A percentile compares a stretch with the other conserved stretches of the same genome.
These are phyloP conservation scores for Lactifluus echinatus DNA, from an alignment of 768 basidiomycete genomes.

Conservation along the genomic window DNA sequence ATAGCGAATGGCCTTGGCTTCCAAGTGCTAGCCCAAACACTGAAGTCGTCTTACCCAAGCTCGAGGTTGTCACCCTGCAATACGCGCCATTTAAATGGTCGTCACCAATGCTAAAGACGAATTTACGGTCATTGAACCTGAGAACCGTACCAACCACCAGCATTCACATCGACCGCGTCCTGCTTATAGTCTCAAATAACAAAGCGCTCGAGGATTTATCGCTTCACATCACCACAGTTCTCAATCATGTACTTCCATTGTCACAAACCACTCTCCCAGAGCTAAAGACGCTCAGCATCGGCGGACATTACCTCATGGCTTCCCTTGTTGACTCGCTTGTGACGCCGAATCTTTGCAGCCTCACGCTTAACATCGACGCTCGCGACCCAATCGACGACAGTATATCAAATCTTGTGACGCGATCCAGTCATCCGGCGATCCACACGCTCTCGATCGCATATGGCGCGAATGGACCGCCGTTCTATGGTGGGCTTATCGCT, in stretches of 20 bases:
- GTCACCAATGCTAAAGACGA: conserved; percentile 58
- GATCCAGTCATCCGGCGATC: conserved; percentile 51
- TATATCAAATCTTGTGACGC: conserved; percentile 49
- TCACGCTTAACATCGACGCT: conserved; percentile 62
- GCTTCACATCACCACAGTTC: conserved; percentile 53
- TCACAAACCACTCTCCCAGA: conserved; percentile 42
- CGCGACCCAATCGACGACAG: conserved; percentile 70
- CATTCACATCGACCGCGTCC: conserved; percentile 57
- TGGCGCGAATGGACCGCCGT: conserved; percentile 31
- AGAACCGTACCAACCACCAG: conserved; percentile 56
- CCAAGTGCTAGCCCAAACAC: conserved; percentile 39
- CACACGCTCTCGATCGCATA: conserved; percentile 57
- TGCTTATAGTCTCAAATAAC: conserved; percentile 56
- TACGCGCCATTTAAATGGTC: conserved; percentile 73
- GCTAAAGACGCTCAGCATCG: conserved; percentile 47
- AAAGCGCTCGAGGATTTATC: conserved; percentile 46
- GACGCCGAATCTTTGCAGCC: conserved; percentile 47
- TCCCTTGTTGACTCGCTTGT: conserved; percentile 53
- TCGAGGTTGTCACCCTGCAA: conserved; percentile 54
- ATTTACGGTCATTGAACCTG: conserved; percentile 50
- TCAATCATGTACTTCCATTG: conserved; percentile 56
- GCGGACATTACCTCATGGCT: conserved; percentile 58
- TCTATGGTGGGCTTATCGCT: conserved; percentile 52
- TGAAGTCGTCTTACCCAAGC: conserved; percentile 34
- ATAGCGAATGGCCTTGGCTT: conserved; percentile 66